Base-by-base conservation (phyloP, 176 grass and related monocot species). In the Phoenix dactylifera region DNA sequence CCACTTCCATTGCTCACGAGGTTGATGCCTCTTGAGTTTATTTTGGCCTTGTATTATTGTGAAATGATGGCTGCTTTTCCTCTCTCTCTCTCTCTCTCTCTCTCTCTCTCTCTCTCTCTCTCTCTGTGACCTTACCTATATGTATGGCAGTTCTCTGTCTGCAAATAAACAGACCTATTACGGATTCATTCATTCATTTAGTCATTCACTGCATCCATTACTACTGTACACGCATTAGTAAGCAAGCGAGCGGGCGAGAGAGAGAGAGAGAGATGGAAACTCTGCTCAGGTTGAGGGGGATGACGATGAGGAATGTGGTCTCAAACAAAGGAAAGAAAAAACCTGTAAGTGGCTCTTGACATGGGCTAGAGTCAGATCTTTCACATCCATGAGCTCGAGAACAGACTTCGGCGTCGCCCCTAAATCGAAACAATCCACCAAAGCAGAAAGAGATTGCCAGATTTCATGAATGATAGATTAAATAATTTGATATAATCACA, bases 331-430 rank as follows among this genome's bases (percentile, higher is more conserved):
- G 4, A 1, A 17, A 24, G 20, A n/a, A 15, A 14, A 18, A 49
- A 82, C 79, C 79, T 82, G 79, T 52, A 82, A 66, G 50, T 82
- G 79, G 54, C 72, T 75, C 69, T 82, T 82, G 58, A 82, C 79
- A 76, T 82, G 79, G 49, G 79, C 79, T 52, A 82, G 23, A 17
- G 79, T 82, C 18, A 82, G 79, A 82, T 82, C 79, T 28, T 82
- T 82, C 53, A 82, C 79, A 71, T 82, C 72, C 79, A 82, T 82
- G 9, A 82, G 66, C 66, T 82, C 79, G 59, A 82, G 60, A 66
- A 82, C 73, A 18, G 79, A 82, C 35, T 82, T 82, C 24, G 79
- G 79, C 17, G 79, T 82, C 9, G 79, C 79, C 58, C 79, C 79
- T 82, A 57, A n/a, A 4, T 16, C 15, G 17, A 48, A 57, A 57